Evolutionary conservation across 805 yeast species (phyloP).

Genomic region (Jamesozyma piceae): DNA sequence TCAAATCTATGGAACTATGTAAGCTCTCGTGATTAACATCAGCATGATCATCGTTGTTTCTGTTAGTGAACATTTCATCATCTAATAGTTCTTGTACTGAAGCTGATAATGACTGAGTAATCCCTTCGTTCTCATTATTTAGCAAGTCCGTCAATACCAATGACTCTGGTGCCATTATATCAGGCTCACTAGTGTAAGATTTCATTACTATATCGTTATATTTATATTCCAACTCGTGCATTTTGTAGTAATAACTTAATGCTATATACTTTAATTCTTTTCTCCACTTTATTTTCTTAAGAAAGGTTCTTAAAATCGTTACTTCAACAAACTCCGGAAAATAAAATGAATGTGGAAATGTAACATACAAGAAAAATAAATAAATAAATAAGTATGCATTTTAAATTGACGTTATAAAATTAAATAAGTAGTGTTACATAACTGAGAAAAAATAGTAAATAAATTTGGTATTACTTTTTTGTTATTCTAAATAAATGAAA

Average conservation of each 20-base stretch:
- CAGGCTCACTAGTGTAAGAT: neutral
- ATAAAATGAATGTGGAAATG: no score
- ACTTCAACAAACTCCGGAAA: neutral
- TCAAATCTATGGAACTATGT: neutral
- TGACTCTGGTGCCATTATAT: neutral
- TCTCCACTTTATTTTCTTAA: neutral
- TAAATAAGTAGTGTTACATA: no score
- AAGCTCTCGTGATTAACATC: neutral
- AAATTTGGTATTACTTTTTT: no score
- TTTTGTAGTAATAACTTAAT: no score
- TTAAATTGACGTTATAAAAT: no score
- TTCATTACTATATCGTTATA: neutral
- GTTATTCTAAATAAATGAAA: no score
- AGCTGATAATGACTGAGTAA: neutral
- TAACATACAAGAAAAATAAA: no score
- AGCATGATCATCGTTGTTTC: neutral
- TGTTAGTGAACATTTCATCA: conserved; percentile 13
- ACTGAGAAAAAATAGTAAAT: no score
- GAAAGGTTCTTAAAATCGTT: neutral
- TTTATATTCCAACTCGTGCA: no score
- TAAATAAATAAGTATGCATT: no score
- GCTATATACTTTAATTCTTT: no score
- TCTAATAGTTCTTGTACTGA: conserved; percentile 17
- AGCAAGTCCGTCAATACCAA: neutral
- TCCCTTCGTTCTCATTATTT: neutral